Evolutionary conservation across 2,329 filamentous ascomycete genomes (phyloP).

Genomic region (Colletotrichum lindemuthianum): DNA sequence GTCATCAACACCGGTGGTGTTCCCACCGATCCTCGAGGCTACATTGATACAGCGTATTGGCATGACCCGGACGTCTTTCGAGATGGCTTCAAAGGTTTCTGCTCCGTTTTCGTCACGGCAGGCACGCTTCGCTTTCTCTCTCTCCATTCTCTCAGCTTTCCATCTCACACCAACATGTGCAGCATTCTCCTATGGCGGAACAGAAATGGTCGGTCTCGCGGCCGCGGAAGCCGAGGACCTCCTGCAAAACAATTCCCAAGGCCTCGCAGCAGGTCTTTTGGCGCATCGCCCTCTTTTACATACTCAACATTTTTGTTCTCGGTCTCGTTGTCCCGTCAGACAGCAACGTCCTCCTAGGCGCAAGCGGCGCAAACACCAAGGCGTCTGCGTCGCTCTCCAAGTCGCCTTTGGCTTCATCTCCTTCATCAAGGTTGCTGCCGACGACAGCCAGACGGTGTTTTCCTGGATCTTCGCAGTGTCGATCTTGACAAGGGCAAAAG

Average conservation of each 20-base stretch:
- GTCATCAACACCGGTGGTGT: conserved; percentile 1
- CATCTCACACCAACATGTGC: background rate
- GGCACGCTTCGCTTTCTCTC: background rate
- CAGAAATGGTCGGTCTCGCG: conserved; percentile 80
- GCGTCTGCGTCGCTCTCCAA: conserved; percentile 71
- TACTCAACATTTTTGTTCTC: conserved; percentile 76
- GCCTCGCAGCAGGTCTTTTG: conserved; percentile 84
- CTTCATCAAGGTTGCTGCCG: conserved; percentile 70
- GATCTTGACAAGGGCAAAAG: conserved; percentile 6
- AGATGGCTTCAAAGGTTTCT: conserved; percentile 67
- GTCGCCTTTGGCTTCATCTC: conserved; percentile 72
- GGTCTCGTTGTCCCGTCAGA: conserved; percentile 82
- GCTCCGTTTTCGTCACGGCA: conserved; percentile 78
- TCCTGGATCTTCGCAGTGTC: conserved; percentile 50
- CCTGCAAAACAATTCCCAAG: conserved; percentile 76
- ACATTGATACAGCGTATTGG: conserved; percentile 43
- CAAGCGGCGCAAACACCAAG: conserved; percentile 50
- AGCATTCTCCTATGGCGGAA: conserved; percentile 81
- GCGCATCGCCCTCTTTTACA: conserved; percentile 84
- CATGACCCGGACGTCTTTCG: conserved; percentile 51
- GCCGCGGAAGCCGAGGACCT: conserved; percentile 84
- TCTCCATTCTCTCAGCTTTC: no score
- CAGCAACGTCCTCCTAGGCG: conserved; percentile 66
- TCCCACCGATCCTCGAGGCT: conserved; percentile 58
- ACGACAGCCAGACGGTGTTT: conserved; percentile 43